Evolutionary conservation across 306 rosid genomes (phyloP).

Genomic region (Comarum palustre): DNA sequence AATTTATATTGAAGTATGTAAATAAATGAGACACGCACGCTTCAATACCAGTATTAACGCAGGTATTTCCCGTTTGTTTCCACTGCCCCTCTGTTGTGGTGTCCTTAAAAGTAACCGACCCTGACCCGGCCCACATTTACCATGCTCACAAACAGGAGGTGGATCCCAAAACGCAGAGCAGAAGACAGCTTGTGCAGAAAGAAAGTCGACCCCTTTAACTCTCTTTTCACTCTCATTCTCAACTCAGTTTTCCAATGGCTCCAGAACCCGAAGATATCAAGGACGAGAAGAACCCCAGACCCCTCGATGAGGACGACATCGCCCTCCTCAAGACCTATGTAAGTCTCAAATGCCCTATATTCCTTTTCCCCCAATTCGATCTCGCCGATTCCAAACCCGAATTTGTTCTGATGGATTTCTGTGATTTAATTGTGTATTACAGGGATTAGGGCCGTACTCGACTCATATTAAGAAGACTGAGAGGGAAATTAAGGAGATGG

Average conservation of each 20-base stretch:
- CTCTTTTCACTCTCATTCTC: neutral
- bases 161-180: neutral
- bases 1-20: too few species aligned
- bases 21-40: too few species aligned
- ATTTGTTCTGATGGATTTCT: neutral
- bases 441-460: conserved; percentile 98
- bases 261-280: conserved; percentile 75
- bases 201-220: conserved; percentile 2
- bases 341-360: conserved; percentile 36
- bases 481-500: conserved; percentile 95
- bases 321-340: conserved; percentile 96
- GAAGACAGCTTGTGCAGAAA: conserved; percentile 10
- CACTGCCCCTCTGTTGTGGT: too few species aligned
- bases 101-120: too few species aligned
- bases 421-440: conserved; percentile 24
- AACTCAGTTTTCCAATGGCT: conserved; percentile 46
- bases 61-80: too few species aligned
- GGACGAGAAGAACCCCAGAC: conserved; percentile 98
- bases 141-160: neutral
- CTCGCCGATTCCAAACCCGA: neutral
- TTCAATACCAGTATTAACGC: too few species aligned
- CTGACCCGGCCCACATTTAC: neutral
- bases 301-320: conserved; percentile 94
- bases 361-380: neutral
- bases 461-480: conserved; percentile 73